A percentile compares a stretch with the other conserved stretches of the same genome.
Conservation (phyloP, 495 filamentous ascomycete species). For the Umbilicaria muhlenbergii region DNA sequence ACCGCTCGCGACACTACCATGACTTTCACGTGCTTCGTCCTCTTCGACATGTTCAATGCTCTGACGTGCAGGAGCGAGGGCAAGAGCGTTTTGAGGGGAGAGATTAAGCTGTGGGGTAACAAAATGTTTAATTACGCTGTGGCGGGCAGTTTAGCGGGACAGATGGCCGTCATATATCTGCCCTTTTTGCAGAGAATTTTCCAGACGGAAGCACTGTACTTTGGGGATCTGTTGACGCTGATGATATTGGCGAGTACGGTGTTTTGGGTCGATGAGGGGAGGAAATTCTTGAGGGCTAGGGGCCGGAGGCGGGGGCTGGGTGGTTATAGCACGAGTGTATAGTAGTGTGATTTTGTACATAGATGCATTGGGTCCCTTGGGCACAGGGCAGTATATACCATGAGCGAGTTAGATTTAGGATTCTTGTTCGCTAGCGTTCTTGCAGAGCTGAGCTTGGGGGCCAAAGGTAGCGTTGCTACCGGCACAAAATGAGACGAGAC, state of each 20-base stretch:
- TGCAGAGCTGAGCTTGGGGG: too few species aligned
- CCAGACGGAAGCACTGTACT: conserved; percentile 74
- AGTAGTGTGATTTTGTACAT: conserved; percentile 7
- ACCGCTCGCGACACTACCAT: conserved; percentile 94
- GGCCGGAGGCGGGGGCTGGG: conserved; percentile 15
- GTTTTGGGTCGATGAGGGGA: conserved; percentile 84
- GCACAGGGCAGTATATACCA: too few species aligned
- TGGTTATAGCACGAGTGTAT: conserved; percentile 32
- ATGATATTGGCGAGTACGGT: conserved; percentile 66
- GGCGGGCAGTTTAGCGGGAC: conserved; percentile 63
- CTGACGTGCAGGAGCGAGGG: conserved; percentile 81
- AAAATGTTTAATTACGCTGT: conserved; percentile 95
- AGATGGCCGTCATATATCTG: conserved; percentile 82
- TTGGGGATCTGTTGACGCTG: conserved; percentile 57
- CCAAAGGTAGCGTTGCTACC: too few species aligned
- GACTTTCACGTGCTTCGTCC: conserved; percentile 96
- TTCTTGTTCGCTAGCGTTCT: too few species aligned
- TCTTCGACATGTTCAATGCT: conserved; percentile 99
- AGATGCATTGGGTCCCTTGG: neutral
- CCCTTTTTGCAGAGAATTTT: conserved; percentile 87
- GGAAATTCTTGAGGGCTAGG: conserved; percentile 47
- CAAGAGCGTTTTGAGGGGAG: conserved; percentile 76
- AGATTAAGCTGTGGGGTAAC: conserved; percentile 69
- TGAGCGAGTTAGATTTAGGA: too few species aligned
- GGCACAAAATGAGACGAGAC: too few species aligned